Evolutionary conservation across 139 green algal genomes (phyloP).

Genomic region (Volvox africanus): DNA sequence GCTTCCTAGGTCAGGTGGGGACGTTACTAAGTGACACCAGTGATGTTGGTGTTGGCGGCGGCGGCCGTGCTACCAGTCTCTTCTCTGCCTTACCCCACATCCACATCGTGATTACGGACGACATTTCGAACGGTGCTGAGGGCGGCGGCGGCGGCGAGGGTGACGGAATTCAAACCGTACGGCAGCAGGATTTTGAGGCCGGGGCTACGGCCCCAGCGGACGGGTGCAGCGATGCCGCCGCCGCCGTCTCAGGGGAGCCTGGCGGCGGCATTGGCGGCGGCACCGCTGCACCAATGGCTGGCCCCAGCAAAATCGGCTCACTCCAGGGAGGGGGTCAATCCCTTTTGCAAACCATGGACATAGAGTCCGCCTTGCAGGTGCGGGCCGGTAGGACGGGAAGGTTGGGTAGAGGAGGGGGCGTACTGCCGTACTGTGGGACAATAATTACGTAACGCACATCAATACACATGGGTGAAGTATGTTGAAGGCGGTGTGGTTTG

Average conservation of each 20-base stretch:
- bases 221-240: neutral
- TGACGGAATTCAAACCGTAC: neutral
- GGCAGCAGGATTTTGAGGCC: neutral
- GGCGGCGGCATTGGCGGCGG: neutral
- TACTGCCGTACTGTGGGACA: neutral
- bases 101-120: neutral
- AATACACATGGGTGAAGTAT: too few species aligned
- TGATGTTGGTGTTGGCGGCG: neutral
- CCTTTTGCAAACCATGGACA: slow-evolving; percentile 22
- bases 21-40: neutral
- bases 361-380: slow-evolving; percentile 32
- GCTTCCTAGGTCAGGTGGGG: neutral
- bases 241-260: neutral
- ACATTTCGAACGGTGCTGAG: neutral
- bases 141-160: neutral
- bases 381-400: neutral
- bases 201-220: too few species aligned
- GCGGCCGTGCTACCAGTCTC: neutral
- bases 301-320: neutral
- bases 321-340: neutral
- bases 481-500: too few species aligned
- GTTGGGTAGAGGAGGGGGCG: neutral
- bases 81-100: neutral
- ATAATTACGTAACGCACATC: too few species aligned
- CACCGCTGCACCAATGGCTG: neutral